Conservation (phyloP, 75 land plant genomes). For the Cunninghamia lanceolata region DNA sequence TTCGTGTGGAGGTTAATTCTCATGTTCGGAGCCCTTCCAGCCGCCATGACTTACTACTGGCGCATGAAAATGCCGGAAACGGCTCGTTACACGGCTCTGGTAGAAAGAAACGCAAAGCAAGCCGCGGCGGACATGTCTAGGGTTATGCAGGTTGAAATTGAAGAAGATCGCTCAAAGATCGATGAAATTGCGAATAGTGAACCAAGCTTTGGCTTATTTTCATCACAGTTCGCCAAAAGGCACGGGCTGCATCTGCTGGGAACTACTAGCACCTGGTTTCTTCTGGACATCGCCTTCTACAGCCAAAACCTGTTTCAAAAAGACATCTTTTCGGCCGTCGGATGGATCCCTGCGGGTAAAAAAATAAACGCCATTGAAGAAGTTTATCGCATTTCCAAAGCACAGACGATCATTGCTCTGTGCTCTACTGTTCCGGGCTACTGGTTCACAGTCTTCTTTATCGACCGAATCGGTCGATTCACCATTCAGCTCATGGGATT, state of each 20-base stretch:
- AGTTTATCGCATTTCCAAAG: conserved; percentile 18
- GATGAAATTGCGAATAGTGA: conserved; percentile 3
- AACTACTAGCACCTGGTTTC: too few relatives aligned
- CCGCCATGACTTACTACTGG: too few relatives aligned
- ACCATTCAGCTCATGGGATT: conserved; percentile 46
- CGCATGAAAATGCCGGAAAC: too few relatives aligned
- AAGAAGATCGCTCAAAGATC: conserved; percentile 1
- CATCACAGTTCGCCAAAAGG: background rate
- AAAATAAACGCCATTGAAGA: conserved; percentile 19
- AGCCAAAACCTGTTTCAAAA: conserved; percentile 25
- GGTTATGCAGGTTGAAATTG: conserved; percentile 25
- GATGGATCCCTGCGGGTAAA: conserved; percentile 21
- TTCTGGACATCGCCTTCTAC: too few relatives aligned
- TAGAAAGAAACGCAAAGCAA: too few relatives aligned
- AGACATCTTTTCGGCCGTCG: conserved; percentile 34
- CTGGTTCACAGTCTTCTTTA: conserved; percentile 44
- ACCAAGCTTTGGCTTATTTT: conserved; percentile 13
- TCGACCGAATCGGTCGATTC: conserved; percentile 39
- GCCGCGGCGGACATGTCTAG: conserved; percentile 18
- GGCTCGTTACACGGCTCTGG: too few relatives aligned
- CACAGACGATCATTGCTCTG: conserved; percentile 40
- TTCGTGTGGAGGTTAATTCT: too few relatives aligned
- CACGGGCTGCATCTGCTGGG: too few relatives aligned
- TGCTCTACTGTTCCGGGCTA: conserved; percentile 43
- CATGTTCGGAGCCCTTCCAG: too few relatives aligned